A percentile compares a stretch with the other conserved stretches of the same genome.
These are phyloP conservation scores for Emergomyces africanus DNA, from an alignment of 2,329 filamentous ascomycete species.

Conservation along the genomic window DNA sequence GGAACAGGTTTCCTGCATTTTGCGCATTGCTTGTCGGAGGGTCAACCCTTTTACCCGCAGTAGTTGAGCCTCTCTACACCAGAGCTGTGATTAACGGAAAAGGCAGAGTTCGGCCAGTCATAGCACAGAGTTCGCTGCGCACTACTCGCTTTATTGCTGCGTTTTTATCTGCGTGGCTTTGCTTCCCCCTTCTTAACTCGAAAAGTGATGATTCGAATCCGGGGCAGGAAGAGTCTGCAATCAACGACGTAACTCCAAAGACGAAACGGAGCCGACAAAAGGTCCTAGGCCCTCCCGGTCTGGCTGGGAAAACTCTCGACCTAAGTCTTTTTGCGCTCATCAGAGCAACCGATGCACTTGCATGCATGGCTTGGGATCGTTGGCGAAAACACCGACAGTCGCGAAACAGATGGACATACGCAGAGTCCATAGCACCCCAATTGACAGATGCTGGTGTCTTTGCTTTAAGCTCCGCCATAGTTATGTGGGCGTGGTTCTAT, in stretches of 20 bases:
- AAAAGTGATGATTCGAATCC: conserved; percentile 13
- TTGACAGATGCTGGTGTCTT: conserved; percentile 59
- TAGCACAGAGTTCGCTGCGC: background rate
- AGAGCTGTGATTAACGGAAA: background rate
- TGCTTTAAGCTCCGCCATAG: conserved; percentile 54
- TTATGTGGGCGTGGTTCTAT: conserved; percentile 91
- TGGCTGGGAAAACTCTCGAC: conserved; percentile 65
- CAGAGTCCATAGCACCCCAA: conserved; percentile 29
- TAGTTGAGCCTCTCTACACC: conserved; percentile 6
- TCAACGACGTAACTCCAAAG: background rate
- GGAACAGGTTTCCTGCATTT: conserved; percentile 40
- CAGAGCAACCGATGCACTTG: conserved; percentile 58
- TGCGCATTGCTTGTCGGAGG: conserved; percentile 41
- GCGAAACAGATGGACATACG: conserved; percentile 18
- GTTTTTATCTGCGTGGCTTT: conserved; percentile 37
- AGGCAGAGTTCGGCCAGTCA: background rate
- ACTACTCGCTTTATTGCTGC: conserved; percentile 31
- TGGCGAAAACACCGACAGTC: conserved; percentile 25
- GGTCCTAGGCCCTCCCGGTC: conserved; percentile 15
- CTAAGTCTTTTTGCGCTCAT: conserved; percentile 66
- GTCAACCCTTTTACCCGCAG: conserved; percentile 34
- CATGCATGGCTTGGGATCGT: conserved; percentile 52
- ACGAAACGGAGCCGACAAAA: conserved; percentile 5
- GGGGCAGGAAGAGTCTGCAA: conserved; percentile 5
- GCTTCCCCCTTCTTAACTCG: conserved; percentile 38